Conservation (phyloP, 768 basidiomycete species). For the Leucocoprinus leucothites region DNA sequence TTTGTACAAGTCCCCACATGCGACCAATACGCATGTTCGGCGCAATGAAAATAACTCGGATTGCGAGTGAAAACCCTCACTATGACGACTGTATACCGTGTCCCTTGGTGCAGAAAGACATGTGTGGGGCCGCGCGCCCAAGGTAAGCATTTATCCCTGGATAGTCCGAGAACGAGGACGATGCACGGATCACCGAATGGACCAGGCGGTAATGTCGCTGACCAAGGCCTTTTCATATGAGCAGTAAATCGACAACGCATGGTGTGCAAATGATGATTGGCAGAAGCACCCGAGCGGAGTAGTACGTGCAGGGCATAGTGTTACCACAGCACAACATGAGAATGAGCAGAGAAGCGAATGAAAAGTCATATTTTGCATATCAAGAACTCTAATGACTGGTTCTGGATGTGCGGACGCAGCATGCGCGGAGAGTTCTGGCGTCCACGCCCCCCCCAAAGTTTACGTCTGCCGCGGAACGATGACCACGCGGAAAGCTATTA, state of each 20-base stretch:
- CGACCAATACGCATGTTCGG: not conserved
- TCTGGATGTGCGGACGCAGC: slow-evolving; percentile 4
- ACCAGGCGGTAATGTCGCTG: not conserved
- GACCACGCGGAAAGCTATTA: slow-evolving; percentile 3
- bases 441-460: slow-evolving; percentile 4
- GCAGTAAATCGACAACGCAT: not conserved
- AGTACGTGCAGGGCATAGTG: not conserved
- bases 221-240: not conserved
- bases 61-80: not conserved
- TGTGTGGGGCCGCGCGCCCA: not conserved
- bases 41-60: not conserved
- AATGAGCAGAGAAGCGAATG: not conserved
- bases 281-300: not conserved
- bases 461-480: slow-evolving; percentile 2
- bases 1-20: not conserved
- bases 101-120: not conserved
- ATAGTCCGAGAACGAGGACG: slow-evolving; percentile 1
- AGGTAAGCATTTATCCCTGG: not conserved
- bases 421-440: slow-evolving; percentile 1
- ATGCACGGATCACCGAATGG: not conserved
- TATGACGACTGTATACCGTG: not conserved
- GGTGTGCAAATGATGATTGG: not conserved
- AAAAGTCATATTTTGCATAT: not conserved
- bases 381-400: not conserved
- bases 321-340: not conserved